Base-by-base conservation (phyloP, 139 green algal genomes). In the Chlorella vulgaris region DNA sequence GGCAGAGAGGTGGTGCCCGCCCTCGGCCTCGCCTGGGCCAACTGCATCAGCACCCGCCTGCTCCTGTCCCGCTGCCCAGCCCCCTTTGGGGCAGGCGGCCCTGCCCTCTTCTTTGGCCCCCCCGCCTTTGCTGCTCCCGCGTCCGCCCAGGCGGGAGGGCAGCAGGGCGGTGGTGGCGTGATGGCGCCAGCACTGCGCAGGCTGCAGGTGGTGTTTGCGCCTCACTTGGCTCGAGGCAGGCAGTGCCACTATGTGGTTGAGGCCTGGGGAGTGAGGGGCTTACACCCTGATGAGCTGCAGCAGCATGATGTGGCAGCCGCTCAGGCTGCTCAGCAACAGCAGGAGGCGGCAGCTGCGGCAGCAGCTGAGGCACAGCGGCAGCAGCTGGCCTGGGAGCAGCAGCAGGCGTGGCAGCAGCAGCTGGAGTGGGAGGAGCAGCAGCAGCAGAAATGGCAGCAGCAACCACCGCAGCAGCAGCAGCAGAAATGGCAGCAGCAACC, bases 1-100 rank as follows among this genome's bases (percentile, higher is more conserved):
- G 92, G 92, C 0, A 74, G 91, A 10, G 73, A 83, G 3, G 86
- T 96, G 55, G 50, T 91, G 50, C 93, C 92, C 6, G 89, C 93
- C 0, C 82, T 96, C 39, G 92, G 92, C 15, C 83, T 97, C 62
- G 87, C 90, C 3, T 96, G 92, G 92, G 78, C 91, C 19, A 93
- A 92, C 87, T 96, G 92, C 83, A 81, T 96, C 33, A 93, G 88
- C 70, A 83, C 62, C 40, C 86, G 92, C 39, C 38, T 96, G 2
- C 94, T 96, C 71, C 81, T 91, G 15, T 85, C 87, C 1, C 83
- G 88, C 35, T 76, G 84, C 51, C 5, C 24, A 5, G 73, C 33
- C 1, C 42, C 47, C 2, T 69, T 21, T 28, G 61, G 18, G 21
- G 68, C 8, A n/a, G n/a, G n/a, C 47, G 62, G n/a, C 51, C 65